A percentile compares a stretch with the other conserved stretches of the same genome.
These are phyloP conservation scores for Globisporangium solare DNA, from an alignment of 352 stramenopile species.

Conservation along the genomic window DNA sequence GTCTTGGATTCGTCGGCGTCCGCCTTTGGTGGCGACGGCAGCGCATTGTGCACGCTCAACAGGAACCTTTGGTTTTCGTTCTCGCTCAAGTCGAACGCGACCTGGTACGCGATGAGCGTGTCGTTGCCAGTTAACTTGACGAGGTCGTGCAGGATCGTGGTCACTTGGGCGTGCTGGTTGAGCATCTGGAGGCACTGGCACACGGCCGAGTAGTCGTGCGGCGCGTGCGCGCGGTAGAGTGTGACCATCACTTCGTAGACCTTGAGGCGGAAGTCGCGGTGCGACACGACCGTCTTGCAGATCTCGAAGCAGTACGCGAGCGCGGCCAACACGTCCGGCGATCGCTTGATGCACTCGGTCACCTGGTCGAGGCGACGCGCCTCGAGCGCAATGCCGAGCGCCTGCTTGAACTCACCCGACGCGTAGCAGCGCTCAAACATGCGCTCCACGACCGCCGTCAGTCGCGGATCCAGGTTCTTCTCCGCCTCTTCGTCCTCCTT, in stretches of 20 bases:
- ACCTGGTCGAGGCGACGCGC: conserved; percentile 91
- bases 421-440: conserved; percentile 98
- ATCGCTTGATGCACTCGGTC: conserved; percentile 86
- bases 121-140: conserved; percentile 66
- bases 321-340: conserved; percentile 60
- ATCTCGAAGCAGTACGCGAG: conserved; percentile 93
- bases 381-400: conserved; percentile 97
- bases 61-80: conserved; percentile 98
- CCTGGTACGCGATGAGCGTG: conserved; percentile 93
- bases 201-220: conserved; percentile 68
- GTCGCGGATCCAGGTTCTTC: conserved; percentile 82
- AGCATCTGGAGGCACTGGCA: conserved; percentile 89
- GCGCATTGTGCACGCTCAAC: conserved; percentile 82
- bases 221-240: conserved; percentile 60
- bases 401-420: conserved; percentile 93
- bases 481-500: conserved; percentile 75
- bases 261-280: conserved; percentile 93
- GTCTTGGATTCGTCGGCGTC: conserved; percentile 13
- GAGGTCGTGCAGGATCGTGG: conserved; percentile 86
- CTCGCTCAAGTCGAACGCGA: conserved; percentile 97
- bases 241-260: conserved; percentile 91
- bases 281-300: conserved; percentile 90
- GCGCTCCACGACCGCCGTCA: conserved; percentile 94
- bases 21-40: conserved; percentile 60
- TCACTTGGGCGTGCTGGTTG: conserved; percentile 77